Evolutionary conservation across 108 stramenopile genomes (phyloP).

Genomic region (Nitzschia palea): DNA sequence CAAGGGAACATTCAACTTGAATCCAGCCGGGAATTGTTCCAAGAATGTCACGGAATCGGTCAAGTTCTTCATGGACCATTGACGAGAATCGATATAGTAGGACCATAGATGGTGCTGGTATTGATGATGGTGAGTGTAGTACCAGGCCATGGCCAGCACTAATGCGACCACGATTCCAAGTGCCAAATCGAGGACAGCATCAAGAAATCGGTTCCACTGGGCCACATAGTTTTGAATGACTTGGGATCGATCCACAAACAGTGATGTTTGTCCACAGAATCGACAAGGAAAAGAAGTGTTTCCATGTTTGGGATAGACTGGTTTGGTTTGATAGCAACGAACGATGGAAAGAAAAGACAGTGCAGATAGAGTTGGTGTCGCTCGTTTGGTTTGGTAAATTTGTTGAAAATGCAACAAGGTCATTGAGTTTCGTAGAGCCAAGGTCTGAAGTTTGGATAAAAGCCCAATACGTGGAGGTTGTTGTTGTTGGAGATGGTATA

Average conservation of each 20-base stretch:
- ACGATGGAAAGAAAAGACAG: neutral
- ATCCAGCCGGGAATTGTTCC: slow-evolving; percentile 74
- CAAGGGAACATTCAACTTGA: slow-evolving; percentile 80
- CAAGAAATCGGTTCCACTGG: slow-evolving; percentile 8
- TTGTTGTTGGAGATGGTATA: neutral
- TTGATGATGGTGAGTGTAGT: neutral
- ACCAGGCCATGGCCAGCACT: slow-evolving; percentile 6
- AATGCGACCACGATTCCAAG: slow-evolving; percentile 9
- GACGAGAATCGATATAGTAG: neutral
- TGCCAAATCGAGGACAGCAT: slow-evolving; percentile 14
- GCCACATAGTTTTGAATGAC: neutral
- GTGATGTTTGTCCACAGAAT: slow-evolving; percentile 7
- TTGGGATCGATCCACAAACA: neutral
- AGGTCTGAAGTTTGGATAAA: too few relatives aligned
- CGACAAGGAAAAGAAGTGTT: neutral
- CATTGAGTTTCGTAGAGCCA: slow-evolving; percentile 9
- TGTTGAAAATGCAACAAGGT: slow-evolving; percentile 21
- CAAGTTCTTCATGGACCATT: slow-evolving; percentile 4
- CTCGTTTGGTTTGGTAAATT: slow-evolving; percentile 1
- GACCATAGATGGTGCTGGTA: neutral
- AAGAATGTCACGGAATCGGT: slow-evolving; percentile 44
- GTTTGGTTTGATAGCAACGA: slow-evolving; percentile 8
- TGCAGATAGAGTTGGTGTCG: neutral
- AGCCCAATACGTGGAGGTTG: too few relatives aligned
- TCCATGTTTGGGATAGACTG: neutral